phyloP scores from a whole-genome alignment of 2,329 filamentous ascomycete species.

The Colletotrichum kahawae region DNA sequence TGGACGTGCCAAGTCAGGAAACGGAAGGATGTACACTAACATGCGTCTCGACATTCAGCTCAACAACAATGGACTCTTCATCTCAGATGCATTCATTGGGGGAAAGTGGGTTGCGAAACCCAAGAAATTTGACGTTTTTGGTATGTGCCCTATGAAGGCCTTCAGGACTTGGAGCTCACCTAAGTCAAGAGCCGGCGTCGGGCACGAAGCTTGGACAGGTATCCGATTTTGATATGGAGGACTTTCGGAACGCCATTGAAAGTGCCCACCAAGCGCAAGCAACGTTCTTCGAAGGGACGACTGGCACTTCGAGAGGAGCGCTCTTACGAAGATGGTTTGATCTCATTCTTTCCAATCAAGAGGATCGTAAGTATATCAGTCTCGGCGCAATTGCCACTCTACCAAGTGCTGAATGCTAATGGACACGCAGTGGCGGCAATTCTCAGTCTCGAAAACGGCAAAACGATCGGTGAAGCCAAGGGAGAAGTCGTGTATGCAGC shows the following conservation, averaged over 20 bases:
- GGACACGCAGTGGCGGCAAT: conserved; percentile 35
- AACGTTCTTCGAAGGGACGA: conserved; percentile 39
- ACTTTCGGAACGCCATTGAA: conserved; percentile 36
- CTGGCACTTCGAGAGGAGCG: conserved; percentile 38
- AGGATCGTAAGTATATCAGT: conserved; percentile 28
- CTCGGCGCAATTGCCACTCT: not conserved
- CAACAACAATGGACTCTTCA: not conserved
- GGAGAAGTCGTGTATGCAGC: conserved; percentile 61
- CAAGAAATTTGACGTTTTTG: not conserved
- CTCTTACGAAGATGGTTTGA: conserved; percentile 39
- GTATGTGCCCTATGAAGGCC: not conserved
- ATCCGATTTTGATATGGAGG: conserved; percentile 43
- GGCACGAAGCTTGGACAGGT: conserved; percentile 53
- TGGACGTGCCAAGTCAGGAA: not conserved
- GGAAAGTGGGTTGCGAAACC: not conserved
- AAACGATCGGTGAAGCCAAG: conserved; percentile 57
- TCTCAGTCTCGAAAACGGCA: conserved; percentile 57
- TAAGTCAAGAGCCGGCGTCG: conserved; percentile 50
- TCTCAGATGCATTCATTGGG: not conserved
- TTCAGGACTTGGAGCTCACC: not conserved
- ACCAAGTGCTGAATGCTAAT: not conserved
- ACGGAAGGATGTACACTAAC: not conserved
- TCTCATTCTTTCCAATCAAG: conserved; percentile 36
- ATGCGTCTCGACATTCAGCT: not conserved
- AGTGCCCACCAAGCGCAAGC: conserved; percentile 39